Base-by-base conservation (phyloP, 2,329 filamentous ascomycete genomes). In the Bretziella fagacearum region DNA sequence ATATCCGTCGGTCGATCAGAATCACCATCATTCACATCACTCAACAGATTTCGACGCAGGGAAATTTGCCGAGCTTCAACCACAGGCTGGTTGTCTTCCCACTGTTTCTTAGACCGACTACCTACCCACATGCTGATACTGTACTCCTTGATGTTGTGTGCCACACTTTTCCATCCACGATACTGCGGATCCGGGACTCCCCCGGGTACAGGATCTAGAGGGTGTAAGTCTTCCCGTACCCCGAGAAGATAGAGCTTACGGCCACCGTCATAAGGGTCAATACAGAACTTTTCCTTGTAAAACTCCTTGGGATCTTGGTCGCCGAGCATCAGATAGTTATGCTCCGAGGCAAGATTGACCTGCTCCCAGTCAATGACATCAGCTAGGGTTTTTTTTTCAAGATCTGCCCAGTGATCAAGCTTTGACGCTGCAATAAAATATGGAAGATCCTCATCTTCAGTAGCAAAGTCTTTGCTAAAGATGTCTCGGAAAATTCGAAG, bases 381-480 rank as follows among this genome's bases (percentile, higher is more conserved):
- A 4, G 25, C 25, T 7, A 51, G 6, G 4, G 25, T 22, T 11
- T 36, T 3, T 2, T 51, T 18, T n/a, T 23, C 18, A 1, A 17
- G 20, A 8, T 20, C 26, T 7, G 33, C 22, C 13, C 50, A 51
- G 37, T 66, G 63, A 1, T 30, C 35, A 7, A 55, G 33, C 0
- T 15, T 42, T 6, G 62, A 56, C 0, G 91, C 89, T 0, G 77
- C 81, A 11, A 95, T 57, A 65, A 86, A 94, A 60, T 95, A 98
- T 0, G 86, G 80, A 58, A 94, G 71, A 23, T 79, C 75, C 1
- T 68, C 61, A 0, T 67, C 54, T 13, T 76, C 67, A 0, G 73
- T 65, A 42, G 82, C 76, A 55, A 84, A 98, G 2, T 70, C 68
- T 59, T 98, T 98, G 60, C 86, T 89, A 64, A 94, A 96, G 0